Conservation (phyloP, 441 rosid genomes). For the Raphanus hybrid region DNA sequence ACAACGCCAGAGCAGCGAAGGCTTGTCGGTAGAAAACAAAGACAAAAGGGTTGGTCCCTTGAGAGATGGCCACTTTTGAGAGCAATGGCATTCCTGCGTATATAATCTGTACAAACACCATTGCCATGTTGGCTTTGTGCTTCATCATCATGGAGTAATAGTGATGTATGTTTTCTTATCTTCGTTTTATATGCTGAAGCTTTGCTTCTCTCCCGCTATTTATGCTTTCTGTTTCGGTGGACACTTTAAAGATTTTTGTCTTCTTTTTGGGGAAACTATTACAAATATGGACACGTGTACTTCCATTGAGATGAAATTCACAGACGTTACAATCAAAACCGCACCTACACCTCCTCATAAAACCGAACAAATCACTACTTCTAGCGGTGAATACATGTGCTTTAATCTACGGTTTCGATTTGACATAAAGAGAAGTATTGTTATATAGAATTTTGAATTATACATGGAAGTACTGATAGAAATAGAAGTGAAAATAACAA, state of each 20-base stretch:
- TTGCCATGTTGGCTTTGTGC: conserved; percentile 60
- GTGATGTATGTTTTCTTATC: conserved; percentile 10
- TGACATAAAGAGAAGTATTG: neutral
- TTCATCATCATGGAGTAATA: conserved; percentile 38
- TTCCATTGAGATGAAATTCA: conserved; percentile 29
- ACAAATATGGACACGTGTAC: conserved; percentile 32
- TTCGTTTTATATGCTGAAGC: conserved; percentile 14
- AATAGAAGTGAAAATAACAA: neutral
- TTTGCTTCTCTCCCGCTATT: conserved; percentile 45
- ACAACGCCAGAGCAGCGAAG: conserved; percentile 58
- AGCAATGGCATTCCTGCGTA: conserved; percentile 83
- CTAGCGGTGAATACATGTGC: conserved; percentile 1
- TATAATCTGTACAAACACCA: conserved; percentile 64
- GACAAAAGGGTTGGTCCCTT: conserved; percentile 77
- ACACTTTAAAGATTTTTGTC: conserved; percentile 15
- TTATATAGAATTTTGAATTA: neutral
- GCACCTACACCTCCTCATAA: conserved; percentile 13
- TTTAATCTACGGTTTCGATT: conserved; percentile 5
- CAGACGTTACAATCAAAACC: conserved; percentile 23
- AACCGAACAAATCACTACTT: conserved; percentile 1
- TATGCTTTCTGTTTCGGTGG: conserved; percentile 30
- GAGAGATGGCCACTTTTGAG: conserved; percentile 72
- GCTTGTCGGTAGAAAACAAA: conserved; percentile 84
- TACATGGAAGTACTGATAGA: neutral
- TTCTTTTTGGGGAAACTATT: neutral